Evolutionary conservation across 805 yeast genomes (phyloP).

Genomic region (Lachancea kluyveri): DNA sequence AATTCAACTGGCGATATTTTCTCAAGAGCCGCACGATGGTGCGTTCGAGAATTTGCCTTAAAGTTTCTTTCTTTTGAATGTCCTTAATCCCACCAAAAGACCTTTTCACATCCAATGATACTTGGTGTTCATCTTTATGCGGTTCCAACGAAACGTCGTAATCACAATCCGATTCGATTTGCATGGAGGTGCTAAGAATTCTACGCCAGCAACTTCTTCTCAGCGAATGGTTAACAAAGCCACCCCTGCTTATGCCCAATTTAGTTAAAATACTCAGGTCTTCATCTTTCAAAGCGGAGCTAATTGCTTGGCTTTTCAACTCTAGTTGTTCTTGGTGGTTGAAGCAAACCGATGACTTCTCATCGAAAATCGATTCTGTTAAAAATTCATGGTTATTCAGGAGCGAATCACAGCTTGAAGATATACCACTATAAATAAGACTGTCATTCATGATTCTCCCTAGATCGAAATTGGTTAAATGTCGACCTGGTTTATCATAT

Average conservation of each 20-base stretch:
- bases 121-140: constrained; percentile 76
- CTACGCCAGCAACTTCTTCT: constrained; percentile 20
- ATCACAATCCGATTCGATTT: no score
- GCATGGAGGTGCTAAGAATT: constrained; percentile 23
- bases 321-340: constrained; percentile 5
- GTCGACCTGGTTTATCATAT: no score
- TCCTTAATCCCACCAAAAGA: constrained; percentile 42
- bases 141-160: constrained; percentile 1
- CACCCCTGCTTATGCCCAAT: constrained; percentile 21
- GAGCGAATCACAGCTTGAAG: not conserved
- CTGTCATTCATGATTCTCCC: no score
- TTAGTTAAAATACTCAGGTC: constrained; percentile 11
- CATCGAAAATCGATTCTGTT: constrained; percentile 7
- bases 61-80: constrained; percentile 14
- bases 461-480: no score
- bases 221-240: constrained; percentile 19
- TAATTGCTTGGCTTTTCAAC: constrained; percentile 2
- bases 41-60: constrained; percentile 22
- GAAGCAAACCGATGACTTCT: constrained; percentile 6
- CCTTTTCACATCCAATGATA: constrained; percentile 68
- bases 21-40: constrained; percentile 52
- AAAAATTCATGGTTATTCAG: constrained; percentile 5
- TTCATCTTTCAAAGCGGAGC: constrained; percentile 10
- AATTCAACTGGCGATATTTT: constrained; percentile 54
- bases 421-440: no score